Evolutionary conservation across 805 yeast species (phyloP), one percentile per base, ranked within the genome.

Genomic region (Wickerhamomyces subpelliculosus): DNA sequence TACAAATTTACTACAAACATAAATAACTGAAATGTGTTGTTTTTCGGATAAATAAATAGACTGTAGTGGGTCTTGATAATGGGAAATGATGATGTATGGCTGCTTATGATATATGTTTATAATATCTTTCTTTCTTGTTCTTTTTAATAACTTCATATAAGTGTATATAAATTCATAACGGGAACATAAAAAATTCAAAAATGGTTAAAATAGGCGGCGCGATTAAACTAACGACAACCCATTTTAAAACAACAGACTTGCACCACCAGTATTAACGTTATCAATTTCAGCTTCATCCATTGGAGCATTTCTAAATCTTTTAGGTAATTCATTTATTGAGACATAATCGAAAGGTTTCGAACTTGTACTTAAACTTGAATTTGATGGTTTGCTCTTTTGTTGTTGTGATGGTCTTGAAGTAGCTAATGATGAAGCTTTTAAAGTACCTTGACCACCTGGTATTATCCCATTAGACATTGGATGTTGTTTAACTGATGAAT

Each of bases 251-350:
- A 24, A 29, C 4, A 33, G 18, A 24, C 20, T 78, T 26, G 95
- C 96, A 49, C 96, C 97, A 40, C 97, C 98, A 37, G 74, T 70
- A 49, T 78, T 73, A 49, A 90, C 76, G 46, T 76, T 73, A 10
- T 84, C 96, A 21, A 83, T 77, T 62, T 90, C 98, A 13, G 49
- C 38, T 16, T 75, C 84, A 30, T 75, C 80, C 20, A 85, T 69
- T 0, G 68, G 64, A 30, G 69, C 65, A 57, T 80, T 84, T 62
- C 81, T 79, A 68, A 84, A 88, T 57, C 93, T 75, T 44, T 62
- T 46, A 4, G 97, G 88, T 42, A 90, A 71, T 39, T 80, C 73
- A 37, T 73, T 64, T 46, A 93, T 70, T 23, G 88, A 72, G 38
- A 60, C 62, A 41, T 67, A 58, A 48, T 67, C 67, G 40, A 51